Evolutionary conservation across 371 early-diverging fungal genomes (phyloP), one percentile per base, ranked within the genome.

Genomic region (Actinomortierella wolfii): DNA sequence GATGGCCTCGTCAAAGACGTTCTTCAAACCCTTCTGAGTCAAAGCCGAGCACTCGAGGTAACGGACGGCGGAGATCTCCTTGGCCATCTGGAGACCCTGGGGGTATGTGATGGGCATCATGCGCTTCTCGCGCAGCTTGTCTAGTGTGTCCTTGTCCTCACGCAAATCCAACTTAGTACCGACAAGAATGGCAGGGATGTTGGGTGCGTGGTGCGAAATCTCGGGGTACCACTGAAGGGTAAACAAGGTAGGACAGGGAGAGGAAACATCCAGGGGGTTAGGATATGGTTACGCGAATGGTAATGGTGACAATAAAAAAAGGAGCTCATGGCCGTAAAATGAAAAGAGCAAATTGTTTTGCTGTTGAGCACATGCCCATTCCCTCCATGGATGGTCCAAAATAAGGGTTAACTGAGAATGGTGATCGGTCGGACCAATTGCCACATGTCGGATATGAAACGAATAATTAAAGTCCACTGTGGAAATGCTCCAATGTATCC

Each of bases 161-260:
- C 97, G 92, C 71, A 97, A 83, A 91, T 99, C 99, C 50, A 94
- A 85, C 83, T 99, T 99, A 57, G 98, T 98, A n/a, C 98, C 98
- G 21, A 99, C 97, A 21, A 99, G 89, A 67, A 99, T 94, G 58
- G 92, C 89, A 20, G 99, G 99, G 45, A 93, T 89, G 75, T 92
- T 90, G 58, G 98, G 97, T 46, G 94, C 93, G 76, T 97, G 97
- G 78, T 96, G 96, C 70, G 86, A 86, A 74, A 98, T 93, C 80
- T 98, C 98, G 9, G 97, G 95, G 70, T 83, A 87, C 97, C 97
- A 98, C 93, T 94, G 74, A 56, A 29, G 9, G 23, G 17, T 26
- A 8, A 53, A 46, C 54, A 23, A 45, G 51, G 18, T 15, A 40
- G 20, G 13, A 9, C n/a, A 8, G 15, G n/a, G 23, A 8, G 34